phyloP scores from a whole-genome alignment of 768 basidiomycete genomes.

The Suillus cothurnatus region DNA sequence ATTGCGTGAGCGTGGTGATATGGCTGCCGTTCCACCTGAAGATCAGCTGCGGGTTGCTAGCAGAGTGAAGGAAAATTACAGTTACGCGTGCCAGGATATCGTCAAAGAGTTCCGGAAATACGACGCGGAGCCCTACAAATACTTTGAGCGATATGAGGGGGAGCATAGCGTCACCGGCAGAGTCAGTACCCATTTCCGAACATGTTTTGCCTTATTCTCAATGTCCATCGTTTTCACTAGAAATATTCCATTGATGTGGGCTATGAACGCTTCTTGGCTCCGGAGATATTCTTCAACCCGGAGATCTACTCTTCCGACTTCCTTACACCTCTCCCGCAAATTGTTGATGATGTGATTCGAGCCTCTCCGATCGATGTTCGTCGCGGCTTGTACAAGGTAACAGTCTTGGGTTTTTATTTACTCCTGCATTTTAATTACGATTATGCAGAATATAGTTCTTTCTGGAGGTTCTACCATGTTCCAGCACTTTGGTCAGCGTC shows the following conservation, averaged over 20 bases:
- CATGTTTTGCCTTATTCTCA: too few relatives aligned
- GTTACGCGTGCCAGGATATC: conserved; percentile 98
- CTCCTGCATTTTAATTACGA: background rate
- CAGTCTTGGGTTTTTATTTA: background rate
- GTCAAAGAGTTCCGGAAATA: conserved; percentile 99
- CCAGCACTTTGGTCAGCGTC: conserved; percentile 95
- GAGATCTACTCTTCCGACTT: conserved; percentile 98
- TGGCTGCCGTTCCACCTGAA: conserved; percentile 87
- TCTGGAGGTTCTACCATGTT: conserved; percentile 99
- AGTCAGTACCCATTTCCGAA: conserved; percentile 45
- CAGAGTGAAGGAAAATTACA: conserved; percentile 97
- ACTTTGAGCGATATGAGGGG: conserved; percentile 91
- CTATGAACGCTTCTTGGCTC: conserved; percentile 98
- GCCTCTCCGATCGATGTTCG: conserved; percentile 96
- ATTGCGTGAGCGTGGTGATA: conserved; percentile 94
- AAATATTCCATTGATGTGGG: conserved; percentile 95
- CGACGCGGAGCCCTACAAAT: conserved; percentile 93
- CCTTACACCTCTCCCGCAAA: conserved; percentile 92
- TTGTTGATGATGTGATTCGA: conserved; percentile 96
- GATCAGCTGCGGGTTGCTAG: conserved; percentile 91
- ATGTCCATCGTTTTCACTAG: conserved; percentile 51
- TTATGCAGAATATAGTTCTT: conserved; percentile 88
- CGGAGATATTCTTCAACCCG: conserved; percentile 99
- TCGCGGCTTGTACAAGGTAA: conserved; percentile 92
- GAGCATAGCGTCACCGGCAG: conserved; percentile 92